Evolutionary conservation across 1,284 basidiomycete species (phyloP), one percentile per base, ranked within the genome.

Genomic region (Abortiporus biennis): DNA sequence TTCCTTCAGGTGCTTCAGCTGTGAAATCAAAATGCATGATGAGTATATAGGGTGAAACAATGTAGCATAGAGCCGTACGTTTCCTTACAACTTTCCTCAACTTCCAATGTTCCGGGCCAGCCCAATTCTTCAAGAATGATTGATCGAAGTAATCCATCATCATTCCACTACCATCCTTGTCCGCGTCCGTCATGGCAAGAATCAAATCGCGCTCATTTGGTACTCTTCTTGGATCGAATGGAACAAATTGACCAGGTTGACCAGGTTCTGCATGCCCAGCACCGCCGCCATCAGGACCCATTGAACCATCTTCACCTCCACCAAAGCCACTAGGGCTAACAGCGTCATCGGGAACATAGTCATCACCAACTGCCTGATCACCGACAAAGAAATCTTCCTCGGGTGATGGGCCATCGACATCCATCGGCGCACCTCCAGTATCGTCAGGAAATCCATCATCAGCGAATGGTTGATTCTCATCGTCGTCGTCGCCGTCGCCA

Each of bases 41-140:
- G 31, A 23, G 16, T 22, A 17, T 21, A 40, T 15, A 25, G 12
- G n/a, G 25, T 33, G 25, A 37, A 43, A 34, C 27, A 34, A 41
- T 35, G 27, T 21, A 13, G 41, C 16, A 16, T 16, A 19, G 32
- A 37, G 15, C 64, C 78, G 63, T 51, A 92, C 90, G 74, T 68
- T 78, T 79, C 43, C 83, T 74, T 36, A 91, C 72, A 22, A 80
- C 72, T 56, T 82, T 86, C 43, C 85, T 69, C 53, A 98, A 64
- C 62, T 96, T 98, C 95, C 95, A 99, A 62, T 99, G 96, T 61
- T 98, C 92, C 8, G 95, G 95, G 3, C 96, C 95, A 3, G 96
- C 95, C 95, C 95, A 99, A 54, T 93, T 95, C 72, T 92, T 96
- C 57, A 85, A 73, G 57, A 92, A 77, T 29, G 78, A 82, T 53